A percentile compares a stretch with the other conserved stretches of the same genome.
These are phyloP conservation scores for Paramyrothecium roridum DNA, from an alignment of 2,329 filamentous ascomycete genomes.

Conservation along the genomic window DNA sequence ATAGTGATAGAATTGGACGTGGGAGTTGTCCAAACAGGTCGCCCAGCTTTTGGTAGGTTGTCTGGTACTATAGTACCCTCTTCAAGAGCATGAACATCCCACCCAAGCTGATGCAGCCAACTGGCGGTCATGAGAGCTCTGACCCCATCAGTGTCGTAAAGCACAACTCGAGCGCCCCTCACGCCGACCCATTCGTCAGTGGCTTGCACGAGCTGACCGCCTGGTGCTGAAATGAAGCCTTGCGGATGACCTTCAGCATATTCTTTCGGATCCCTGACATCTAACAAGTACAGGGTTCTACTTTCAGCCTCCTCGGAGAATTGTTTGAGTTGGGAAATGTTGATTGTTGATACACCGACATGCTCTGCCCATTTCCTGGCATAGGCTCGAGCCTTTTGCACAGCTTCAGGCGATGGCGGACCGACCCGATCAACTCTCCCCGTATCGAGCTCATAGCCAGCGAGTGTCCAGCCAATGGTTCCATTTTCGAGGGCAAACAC, in stretches of 20 bases:
- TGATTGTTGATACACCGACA: conserved; percentile 8
- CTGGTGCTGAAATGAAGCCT: conserved; percentile 22
- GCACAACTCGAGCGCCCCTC: conserved; percentile 21
- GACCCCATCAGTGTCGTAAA: conserved; percentile 24
- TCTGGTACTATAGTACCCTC: conserved; percentile 9
- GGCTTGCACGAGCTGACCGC: conserved; percentile 26
- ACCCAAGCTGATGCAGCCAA: conserved; percentile 26
- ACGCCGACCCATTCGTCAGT: conserved; percentile 28
- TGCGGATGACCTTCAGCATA: conserved; percentile 18
- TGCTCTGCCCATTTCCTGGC: conserved; percentile 9
- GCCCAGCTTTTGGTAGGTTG: background rate
- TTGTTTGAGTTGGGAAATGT: conserved; percentile 7
- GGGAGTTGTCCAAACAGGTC: conserved; percentile 3
- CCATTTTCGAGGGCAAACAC: conserved; percentile 24
- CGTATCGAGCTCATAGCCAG: conserved; percentile 19
- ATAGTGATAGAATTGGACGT: conserved; percentile 3
- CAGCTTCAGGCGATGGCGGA: conserved; percentile 7
- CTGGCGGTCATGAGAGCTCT: conserved; percentile 23
- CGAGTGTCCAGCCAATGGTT: conserved; percentile 27
- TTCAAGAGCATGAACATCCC: conserved; percentile 23
- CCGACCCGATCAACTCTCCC: conserved; percentile 11
- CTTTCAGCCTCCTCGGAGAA: conserved; percentile 8
- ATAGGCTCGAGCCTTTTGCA: conserved; percentile 6
- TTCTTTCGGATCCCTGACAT: conserved; percentile 24
- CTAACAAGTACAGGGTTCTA: conserved; percentile 21